A percentile compares a stretch with the other conserved stretches of the same genome.
Evolutionary conservation across 2,329 filamentous ascomycete species (phyloP).

Genomic region (Sclerotinia glacialis): DNA sequence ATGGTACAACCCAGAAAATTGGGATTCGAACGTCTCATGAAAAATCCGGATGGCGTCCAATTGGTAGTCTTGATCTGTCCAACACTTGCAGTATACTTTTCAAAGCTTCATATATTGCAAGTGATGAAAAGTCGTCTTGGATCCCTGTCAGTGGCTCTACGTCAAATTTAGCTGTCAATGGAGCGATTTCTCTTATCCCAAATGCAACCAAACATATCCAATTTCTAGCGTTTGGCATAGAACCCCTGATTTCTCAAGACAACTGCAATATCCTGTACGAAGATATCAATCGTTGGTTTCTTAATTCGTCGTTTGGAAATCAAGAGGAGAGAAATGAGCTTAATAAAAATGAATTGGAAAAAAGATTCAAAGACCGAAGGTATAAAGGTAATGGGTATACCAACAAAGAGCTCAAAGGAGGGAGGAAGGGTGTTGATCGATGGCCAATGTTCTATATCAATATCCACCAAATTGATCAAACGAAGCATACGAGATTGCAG

Average conservation of each 20-base stretch:
- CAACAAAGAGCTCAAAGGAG: conserved; percentile 49
- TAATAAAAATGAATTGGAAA: conserved; percentile 41
- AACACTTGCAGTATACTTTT: conserved; percentile 54
- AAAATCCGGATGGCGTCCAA: not conserved
- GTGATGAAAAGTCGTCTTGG: conserved; percentile 58
- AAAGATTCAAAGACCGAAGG: conserved; percentile 41
- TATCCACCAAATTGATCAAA: conserved; percentile 46
- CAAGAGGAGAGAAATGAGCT: conserved; percentile 47
- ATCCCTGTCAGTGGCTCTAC: conserved; percentile 66
- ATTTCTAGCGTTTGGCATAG: conserved; percentile 76
- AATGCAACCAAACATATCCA: conserved; percentile 70
- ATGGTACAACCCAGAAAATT: conserved; percentile 29
- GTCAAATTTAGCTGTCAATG: conserved; percentile 59
- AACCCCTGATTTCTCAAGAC: conserved; percentile 56
- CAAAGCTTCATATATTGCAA: conserved; percentile 63
- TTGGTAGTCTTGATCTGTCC: conserved; percentile 24
- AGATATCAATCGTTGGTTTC: conserved; percentile 74
- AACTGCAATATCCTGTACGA: conserved; percentile 68
- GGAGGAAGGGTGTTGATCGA: conserved; percentile 67
- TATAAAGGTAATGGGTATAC: conserved; percentile 50
- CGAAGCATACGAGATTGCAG: conserved; percentile 25
- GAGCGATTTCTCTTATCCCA: conserved; percentile 68
- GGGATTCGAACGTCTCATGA: conserved; percentile 29
- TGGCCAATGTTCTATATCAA: conserved; percentile 90
- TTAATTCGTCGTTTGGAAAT: conserved; percentile 71